Conservation (phyloP, 257 asterid genomes). For the Rauvolfia tetraphylla region DNA sequence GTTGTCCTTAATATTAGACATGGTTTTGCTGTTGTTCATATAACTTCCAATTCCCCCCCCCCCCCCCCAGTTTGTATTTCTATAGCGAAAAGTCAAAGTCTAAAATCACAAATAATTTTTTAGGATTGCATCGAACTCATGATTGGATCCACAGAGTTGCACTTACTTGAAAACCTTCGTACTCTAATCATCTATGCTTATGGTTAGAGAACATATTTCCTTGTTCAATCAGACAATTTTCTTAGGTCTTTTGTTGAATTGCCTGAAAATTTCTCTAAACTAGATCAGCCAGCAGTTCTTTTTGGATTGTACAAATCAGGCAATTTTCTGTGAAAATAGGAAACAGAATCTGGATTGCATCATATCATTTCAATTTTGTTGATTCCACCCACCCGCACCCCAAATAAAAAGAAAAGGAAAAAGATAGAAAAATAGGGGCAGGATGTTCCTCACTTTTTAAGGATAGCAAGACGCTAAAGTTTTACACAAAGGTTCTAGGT, state of each 20-base stretch:
- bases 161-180: background rate
- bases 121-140: background rate
- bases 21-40: background rate
- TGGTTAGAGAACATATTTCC: background rate
- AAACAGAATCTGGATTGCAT: background rate
- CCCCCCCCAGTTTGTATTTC: too few relatives aligned
- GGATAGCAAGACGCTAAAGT: background rate
- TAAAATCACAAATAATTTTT: background rate
- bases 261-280: background rate
- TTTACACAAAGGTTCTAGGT: background rate
- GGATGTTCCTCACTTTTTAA: background rate
- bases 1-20: too few relatives aligned
- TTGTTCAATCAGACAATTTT: background rate
- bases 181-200: background rate
- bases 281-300: background rate
- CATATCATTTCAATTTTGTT: background rate
- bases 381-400: background rate
- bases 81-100: too few relatives aligned
- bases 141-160: background rate
- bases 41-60: background rate
- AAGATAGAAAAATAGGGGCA: too few relatives aligned
- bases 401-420: too few relatives aligned
- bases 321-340: background rate
- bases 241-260: background rate
- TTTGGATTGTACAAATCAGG: background rate